Evolutionary conservation across 2,329 filamentous ascomycete genomes (phyloP).

Genomic region (Aspergillus sp.): DNA sequence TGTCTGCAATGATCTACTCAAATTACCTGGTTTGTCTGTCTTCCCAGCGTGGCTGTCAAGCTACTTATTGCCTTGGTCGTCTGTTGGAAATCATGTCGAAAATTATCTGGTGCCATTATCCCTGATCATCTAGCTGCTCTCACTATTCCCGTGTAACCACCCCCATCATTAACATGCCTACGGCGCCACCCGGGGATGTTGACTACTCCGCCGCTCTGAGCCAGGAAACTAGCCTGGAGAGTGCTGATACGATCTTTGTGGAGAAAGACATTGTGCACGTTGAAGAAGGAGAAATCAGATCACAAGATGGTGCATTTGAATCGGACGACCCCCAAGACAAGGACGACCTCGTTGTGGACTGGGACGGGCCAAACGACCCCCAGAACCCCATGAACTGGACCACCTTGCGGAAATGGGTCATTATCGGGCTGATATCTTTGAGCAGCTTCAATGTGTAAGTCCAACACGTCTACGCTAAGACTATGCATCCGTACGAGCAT

Average conservation of each 20-base stretch:
- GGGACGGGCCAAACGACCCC: constrained; percentile 20
- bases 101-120: background rate
- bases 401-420: constrained; percentile 19
- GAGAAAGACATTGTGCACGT: constrained; percentile 14
- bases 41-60: background rate
- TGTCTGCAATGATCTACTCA: constrained; percentile 11
- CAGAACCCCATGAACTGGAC: constrained; percentile 23
- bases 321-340: constrained; percentile 12
- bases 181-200: constrained; percentile 1
- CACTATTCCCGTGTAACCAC: background rate
- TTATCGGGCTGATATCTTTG: constrained; percentile 21
- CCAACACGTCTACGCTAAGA: background rate
- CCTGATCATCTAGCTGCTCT: background rate
- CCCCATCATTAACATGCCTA: constrained; percentile 7
- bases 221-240: constrained; percentile 11
- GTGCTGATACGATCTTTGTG: constrained; percentile 1
- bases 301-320: constrained; percentile 6
- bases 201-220: constrained; percentile 9
- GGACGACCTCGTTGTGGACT: constrained; percentile 14
- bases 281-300: background rate
- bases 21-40: constrained; percentile 3
- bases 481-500: background rate
- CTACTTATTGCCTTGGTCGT: constrained; percentile 14
- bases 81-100: background rate
- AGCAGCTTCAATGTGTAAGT: constrained; percentile 23